Evolutionary conservation across 352 stramenopile species (phyloP).

Genomic region (Pythium rhizo-oryzae): DNA sequence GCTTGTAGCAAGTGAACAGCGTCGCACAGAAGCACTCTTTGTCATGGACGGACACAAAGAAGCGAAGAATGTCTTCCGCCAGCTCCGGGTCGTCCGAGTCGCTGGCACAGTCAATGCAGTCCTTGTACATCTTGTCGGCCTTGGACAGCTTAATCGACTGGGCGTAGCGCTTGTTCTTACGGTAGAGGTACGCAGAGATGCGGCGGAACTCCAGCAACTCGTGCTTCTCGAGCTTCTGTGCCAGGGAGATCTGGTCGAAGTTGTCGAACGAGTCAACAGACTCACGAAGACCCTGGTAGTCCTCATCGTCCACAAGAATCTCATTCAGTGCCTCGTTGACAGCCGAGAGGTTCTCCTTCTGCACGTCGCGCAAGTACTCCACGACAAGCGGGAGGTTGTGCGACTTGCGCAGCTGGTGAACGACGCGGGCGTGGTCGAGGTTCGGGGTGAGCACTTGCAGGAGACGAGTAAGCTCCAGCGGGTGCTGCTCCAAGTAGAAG

Average conservation of each 20-base stretch:
- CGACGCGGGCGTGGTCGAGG: constrained; percentile 98
- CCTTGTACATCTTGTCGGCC: constrained; percentile 99
- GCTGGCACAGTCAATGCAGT: constrained; percentile 99
- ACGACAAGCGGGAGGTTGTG: constrained; percentile 97
- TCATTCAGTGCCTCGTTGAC: constrained; percentile 99
- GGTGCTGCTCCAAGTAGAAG: constrained; percentile 99
- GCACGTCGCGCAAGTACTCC: constrained; percentile 98
- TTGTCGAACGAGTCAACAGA: constrained; percentile 99
- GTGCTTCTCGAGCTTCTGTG: constrained; percentile 98
- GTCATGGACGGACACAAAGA: constrained; percentile 99
- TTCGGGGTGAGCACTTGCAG: constrained; percentile 98
- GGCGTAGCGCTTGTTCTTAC: constrained; percentile 99
- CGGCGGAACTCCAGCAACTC: constrained; percentile 99
- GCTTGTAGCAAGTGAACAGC: constrained; percentile 99
- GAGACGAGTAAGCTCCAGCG: constrained; percentile 95
- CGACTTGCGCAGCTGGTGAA: constrained; percentile 98
- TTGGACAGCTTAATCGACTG: constrained; percentile 99
- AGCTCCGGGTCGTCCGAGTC: constrained; percentile 96
- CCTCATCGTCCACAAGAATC: constrained; percentile 96
- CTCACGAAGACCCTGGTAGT: constrained; percentile 97
- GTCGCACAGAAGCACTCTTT: constrained; percentile 99
- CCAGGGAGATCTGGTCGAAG: constrained; percentile 99
- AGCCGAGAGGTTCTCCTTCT: constrained; percentile 98
- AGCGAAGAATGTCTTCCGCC: constrained; percentile 97
- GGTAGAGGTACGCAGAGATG: constrained; percentile 99